Percentiles rank a stretch among this genome's conserved stretches.
Evolutionary conservation across 129 eudicot genomes (phyloP).

Genomic region (Sambucus nigra): DNA sequence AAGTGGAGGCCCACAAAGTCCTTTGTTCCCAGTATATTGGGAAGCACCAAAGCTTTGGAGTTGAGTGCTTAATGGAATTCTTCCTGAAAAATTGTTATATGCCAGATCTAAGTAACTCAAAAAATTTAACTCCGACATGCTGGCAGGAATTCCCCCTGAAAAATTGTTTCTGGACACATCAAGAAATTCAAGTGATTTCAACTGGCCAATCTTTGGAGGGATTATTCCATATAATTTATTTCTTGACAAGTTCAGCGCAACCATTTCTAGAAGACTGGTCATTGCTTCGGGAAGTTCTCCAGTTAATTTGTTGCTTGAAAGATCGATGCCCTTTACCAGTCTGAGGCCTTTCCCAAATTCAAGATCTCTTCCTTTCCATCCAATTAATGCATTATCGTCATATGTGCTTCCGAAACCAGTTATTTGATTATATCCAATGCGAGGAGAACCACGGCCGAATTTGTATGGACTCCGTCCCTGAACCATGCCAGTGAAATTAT

Average conservation of each 20-base stretch:
- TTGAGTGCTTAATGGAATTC: slow-evolving; percentile 28
- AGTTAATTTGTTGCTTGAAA: too few species aligned
- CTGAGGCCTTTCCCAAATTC: too few species aligned
- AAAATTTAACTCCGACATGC: slow-evolving; percentile 10
- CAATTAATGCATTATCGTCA: not conserved
- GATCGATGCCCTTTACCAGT: too few species aligned
- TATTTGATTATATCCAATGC: not conserved
- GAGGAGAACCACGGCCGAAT: too few species aligned
- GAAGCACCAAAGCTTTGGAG: slow-evolving; percentile 22
- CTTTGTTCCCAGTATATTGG: slow-evolving; percentile 10
- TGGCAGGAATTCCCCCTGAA: slow-evolving; percentile 17
- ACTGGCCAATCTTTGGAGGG: slow-evolving; percentile 16
- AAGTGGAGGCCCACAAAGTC: slow-evolving; percentile 29
- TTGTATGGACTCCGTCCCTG: too few species aligned
- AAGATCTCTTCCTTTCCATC: not conserved
- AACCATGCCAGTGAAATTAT: slow-evolving; percentile 18
- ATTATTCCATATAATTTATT: slow-evolving; percentile 21
- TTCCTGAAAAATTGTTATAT: slow-evolving; percentile 21
- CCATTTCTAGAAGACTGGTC: slow-evolving; percentile 1
- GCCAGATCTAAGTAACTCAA: slow-evolving; percentile 21
- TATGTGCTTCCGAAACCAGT: slow-evolving; percentile 1
- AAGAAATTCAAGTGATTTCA: slow-evolving; percentile 18
- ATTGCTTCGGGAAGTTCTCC: not conserved
- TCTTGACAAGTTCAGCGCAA: slow-evolving; percentile 17
- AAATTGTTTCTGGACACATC: slow-evolving; percentile 21